Base-by-base conservation (phyloP, 331 rosid species). In the Acacia concinna region DNA sequence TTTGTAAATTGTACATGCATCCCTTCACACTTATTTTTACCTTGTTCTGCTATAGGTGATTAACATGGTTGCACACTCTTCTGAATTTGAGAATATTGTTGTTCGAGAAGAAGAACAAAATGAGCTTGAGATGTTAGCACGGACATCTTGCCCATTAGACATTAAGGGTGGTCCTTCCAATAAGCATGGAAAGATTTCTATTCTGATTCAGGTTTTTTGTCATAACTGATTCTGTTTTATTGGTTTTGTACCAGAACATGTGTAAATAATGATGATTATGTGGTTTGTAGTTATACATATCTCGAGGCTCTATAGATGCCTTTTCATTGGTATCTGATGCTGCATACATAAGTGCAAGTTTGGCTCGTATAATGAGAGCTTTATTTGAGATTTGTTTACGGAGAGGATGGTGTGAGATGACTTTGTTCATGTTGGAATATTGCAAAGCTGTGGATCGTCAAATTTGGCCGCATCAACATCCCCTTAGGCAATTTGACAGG, bases 391-490 rank as follows among this genome's bases (percentile, higher is more conserved):
- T 95, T 75, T 95, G 97, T 71, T 78, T 95, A 73, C 88, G 97
- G 57, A 92, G 90, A 77, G 97, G 97, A 85, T 95, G 98, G 98
- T 90, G 93, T 68, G 98, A 92, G 88, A 95, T 92, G 96, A 57
- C 97, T 40, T 43, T 92, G 86, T 92, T 91, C 83, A 90, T 95
- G 98, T 86, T 95, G 90, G 97, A 95, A 77, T 95, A 92, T 84
- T 92, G 98, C 92, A 95, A 92, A 83, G 97, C 97, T 51, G 98
- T 95, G 81, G 98, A 95, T 85, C 97, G 93, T 77, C 94, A 91
- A 92, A 79, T 95, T 82, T 95, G 98, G 98, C 97, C 98, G 0
- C 90, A 91, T 79, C 97, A 81, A 71, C 97, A 95, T 92, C 97
- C 98, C 67, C 92, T 95, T 74, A 85, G 98, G 81, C 98, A 92